These are phyloP conservation scores for Hibiscus syriacus DNA, from an alignment of 345 rosid genomes.

Conservation along the genomic window DNA sequence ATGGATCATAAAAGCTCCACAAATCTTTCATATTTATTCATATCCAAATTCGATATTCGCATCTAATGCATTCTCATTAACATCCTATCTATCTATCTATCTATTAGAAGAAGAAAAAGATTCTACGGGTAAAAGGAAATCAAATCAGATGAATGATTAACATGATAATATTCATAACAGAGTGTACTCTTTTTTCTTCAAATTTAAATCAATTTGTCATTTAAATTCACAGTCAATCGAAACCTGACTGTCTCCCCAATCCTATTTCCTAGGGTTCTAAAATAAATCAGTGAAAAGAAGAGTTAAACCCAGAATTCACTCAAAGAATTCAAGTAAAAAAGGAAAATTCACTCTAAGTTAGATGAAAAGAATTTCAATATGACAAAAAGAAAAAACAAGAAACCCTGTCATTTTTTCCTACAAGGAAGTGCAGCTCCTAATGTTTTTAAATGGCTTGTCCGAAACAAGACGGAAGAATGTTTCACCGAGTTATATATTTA, in stretches of 20 bases:
- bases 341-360: conserved; percentile 14
- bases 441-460: conserved; percentile 8
- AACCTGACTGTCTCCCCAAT: conserved; percentile 5
- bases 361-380: conserved; percentile 13
- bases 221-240: conserved; percentile 2
- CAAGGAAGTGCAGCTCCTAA: conserved; percentile 25
- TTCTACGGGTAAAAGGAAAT: too few species aligned
- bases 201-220: not conserved
- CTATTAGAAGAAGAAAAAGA: too few species aligned
- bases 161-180: not conserved
- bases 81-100: too few species aligned
- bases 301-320: conserved; percentile 5
- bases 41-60: too few species aligned
- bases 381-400: conserved; percentile 10
- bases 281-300: not conserved
- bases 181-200: not conserved
- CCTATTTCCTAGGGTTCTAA: not conserved
- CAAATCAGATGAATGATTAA: too few species aligned
- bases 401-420: conserved; percentile 14
- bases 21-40: too few species aligned
- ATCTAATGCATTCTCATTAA: too few species aligned
- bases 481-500: conserved; percentile 9
- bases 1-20: too few species aligned
- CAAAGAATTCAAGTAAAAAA: not conserved
- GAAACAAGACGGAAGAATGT: conserved; percentile 12